Evolutionary conservation across 495 filamentous ascomycete genomes (phyloP).

Genomic region (Hyaloscypha hepaticicola): DNA sequence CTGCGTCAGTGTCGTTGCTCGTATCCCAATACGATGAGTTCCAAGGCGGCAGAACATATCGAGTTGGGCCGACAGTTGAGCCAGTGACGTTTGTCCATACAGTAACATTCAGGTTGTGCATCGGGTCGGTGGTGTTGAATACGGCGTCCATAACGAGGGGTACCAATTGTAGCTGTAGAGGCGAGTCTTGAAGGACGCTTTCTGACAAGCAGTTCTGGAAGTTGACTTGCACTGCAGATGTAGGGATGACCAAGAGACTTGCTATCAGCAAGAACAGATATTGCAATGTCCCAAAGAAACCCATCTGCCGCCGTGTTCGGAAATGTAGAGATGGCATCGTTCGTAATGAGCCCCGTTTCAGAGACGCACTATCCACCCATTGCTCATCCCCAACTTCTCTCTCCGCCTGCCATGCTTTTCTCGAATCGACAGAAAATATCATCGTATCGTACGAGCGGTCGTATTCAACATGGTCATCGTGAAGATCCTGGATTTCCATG

Average conservation of each 20-base stretch:
- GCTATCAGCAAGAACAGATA: conserved; percentile 22
- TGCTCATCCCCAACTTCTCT: neutral
- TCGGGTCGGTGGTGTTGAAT: conserved; percentile 61
- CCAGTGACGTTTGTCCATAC: conserved; percentile 92
- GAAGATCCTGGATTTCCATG: conserved; percentile 25
- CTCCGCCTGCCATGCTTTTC: neutral
- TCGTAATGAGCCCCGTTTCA: neutral
- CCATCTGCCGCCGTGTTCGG: neutral
- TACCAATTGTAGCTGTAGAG: conserved; percentile 71
- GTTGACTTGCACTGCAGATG: conserved; percentile 28
- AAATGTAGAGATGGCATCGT: neutral
- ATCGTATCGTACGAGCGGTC: conserved; percentile 9
- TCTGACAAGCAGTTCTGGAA: conserved; percentile 83
- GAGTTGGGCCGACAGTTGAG: conserved; percentile 30
- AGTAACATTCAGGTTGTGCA: conserved; percentile 71
- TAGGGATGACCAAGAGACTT: conserved; percentile 24
- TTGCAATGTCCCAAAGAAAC: conserved; percentile 6
- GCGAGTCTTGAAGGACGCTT: conserved; percentile 46
- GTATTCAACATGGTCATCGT: conserved; percentile 19
- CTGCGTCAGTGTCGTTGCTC: conserved; percentile 36
- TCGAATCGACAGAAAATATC: conserved; percentile 21
- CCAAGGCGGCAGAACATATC: conserved; percentile 49
- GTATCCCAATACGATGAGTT: conserved; percentile 52
- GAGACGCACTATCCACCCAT: neutral
- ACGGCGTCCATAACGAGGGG: conserved; percentile 69